Conservation (phyloP, 345 rosid species). For the Kernera saxatilis region DNA sequence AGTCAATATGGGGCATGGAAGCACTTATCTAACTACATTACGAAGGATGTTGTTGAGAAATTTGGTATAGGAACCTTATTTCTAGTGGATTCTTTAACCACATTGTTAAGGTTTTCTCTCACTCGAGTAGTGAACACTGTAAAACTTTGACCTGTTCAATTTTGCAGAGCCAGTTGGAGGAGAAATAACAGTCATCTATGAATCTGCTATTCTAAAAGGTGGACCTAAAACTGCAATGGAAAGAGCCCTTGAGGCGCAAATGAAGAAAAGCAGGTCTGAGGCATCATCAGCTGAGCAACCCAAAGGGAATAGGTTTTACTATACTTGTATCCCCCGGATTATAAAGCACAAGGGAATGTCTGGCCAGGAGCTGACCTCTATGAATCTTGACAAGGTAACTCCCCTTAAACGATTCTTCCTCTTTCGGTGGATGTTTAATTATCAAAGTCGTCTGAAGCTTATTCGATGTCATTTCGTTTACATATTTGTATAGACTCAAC, state of each 20-base stretch:
- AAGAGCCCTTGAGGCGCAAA: slow-evolving; percentile 64
- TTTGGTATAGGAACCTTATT: slow-evolving; percentile 41
- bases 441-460: background rate
- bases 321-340: slow-evolving; percentile 64
- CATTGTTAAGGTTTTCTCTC: background rate
- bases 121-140: background rate
- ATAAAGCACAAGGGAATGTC: slow-evolving; percentile 64
- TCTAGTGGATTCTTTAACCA: background rate
- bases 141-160: background rate
- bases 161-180: slow-evolving; percentile 89
- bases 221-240: slow-evolving; percentile 56
- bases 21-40: slow-evolving; percentile 58
- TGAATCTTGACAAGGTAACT: slow-evolving; percentile 90
- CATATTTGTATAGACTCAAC: slow-evolving; percentile 45
- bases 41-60: slow-evolving; percentile 49
- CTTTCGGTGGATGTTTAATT: background rate
- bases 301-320: slow-evolving; percentile 61
- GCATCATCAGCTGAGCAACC: slow-evolving; percentile 36
- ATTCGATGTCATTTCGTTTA: background rate
- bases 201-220: slow-evolving; percentile 42
- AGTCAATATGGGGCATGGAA: slow-evolving; percentile 70
- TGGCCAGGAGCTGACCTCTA: slow-evolving; percentile 63
- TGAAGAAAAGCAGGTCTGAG: slow-evolving; percentile 47
- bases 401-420: background rate
- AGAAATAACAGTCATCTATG: slow-evolving; percentile 65